Evolutionary conservation across 352 stramenopile species (phyloP), one percentile per base, ranked within the genome.

Genomic region (Phytophthora meadii): DNA sequence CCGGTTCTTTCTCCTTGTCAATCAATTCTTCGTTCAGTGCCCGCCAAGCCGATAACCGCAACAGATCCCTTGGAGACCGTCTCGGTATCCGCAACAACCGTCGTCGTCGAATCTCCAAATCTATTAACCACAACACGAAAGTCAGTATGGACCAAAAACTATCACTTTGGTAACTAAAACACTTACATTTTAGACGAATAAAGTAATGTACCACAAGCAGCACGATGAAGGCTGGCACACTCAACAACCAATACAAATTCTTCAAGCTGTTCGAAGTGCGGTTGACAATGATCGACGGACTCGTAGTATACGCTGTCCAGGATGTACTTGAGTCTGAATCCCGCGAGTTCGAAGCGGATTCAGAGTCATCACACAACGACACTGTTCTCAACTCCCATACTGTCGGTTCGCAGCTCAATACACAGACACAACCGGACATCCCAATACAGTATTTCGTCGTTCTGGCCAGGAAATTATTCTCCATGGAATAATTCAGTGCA

Each of bases 371-470:
- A 57, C 71, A 79, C 22, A 63, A 34, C 22, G 46, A 55, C 17
- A 58, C 27, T 4, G 49, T 65, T 36, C 64, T 62, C 12, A 65
- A 40, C 30, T 54, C 22, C 58, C 63, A 79, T 27, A 76, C 67
- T 10, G 65, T 60, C 32, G 69, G 54, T 27, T 87, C 75, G 36
- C 80, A 89, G 28, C 69, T 76, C 34, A 86, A 14, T 15, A 89
- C 72, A 58, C 80, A 89, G 12, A 89, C 77, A 53, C 80, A 89
- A 19, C 62, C 78, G 0, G 58, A 63, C 1, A 28, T 34, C 8
- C 80, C 80, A 3, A 73, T 28, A 53, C 80, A 89, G 41, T 72
- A 84, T 32, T 88, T 86, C 61, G 71, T 84, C 4, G 74, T 81
- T n/a, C 59, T 70, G 25, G 71, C 79, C 52, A 85, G 25, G 25